Evolutionary conservation across 2,329 filamentous ascomycete species (phyloP), one percentile per base, ranked within the genome.

Genomic region (Fonsecaea pedrosoi): DNA sequence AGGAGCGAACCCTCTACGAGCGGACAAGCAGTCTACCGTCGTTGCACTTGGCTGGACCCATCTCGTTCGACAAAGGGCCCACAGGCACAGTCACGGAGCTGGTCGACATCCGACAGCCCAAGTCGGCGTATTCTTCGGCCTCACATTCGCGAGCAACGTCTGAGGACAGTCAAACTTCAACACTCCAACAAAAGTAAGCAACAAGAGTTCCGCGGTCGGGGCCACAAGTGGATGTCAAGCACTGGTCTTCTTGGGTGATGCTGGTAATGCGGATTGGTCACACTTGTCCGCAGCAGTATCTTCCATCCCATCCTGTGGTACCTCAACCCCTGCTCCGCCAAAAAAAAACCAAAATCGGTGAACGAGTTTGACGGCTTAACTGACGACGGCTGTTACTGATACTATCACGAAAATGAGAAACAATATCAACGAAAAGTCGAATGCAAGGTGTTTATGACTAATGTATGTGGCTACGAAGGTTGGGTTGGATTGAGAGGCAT

Each of bases 1-100:
- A 68, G 37, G 62, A 68, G 12, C 66, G 66, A 10, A 62, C 35
- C 6, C 25, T 63, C 38, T 68, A 68, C 55, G 55, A 62, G 35
- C 59, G 63, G 2, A 37, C 62, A 15, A 40, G 25, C 50, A 66
- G 66, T 38, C 25, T 60, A 32, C 59, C 60, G 9, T 62, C 60
- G 35, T 62, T 53, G 30, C 12, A 37, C 15, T 10, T 50, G 10
- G 42, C 18, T 4, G 32, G 38, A 18, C 59, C 45, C 2, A 8
- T 45, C 8, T 9, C 3, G 18, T 21, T 25, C 21, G 48, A 15
- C 1, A 61, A 54, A 54, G 59, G 21, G 38, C 30, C 15, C 45
- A 25, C 2, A n/a, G 40, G 18, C 34, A 53, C 30, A 21, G 13
- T 34, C 15, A 53, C 37, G n/a, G 48, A 61, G 30, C 18, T 61